Evolutionary conservation across 495 filamentous ascomycete species (phyloP).

Genomic region (Podospora australis): DNA sequence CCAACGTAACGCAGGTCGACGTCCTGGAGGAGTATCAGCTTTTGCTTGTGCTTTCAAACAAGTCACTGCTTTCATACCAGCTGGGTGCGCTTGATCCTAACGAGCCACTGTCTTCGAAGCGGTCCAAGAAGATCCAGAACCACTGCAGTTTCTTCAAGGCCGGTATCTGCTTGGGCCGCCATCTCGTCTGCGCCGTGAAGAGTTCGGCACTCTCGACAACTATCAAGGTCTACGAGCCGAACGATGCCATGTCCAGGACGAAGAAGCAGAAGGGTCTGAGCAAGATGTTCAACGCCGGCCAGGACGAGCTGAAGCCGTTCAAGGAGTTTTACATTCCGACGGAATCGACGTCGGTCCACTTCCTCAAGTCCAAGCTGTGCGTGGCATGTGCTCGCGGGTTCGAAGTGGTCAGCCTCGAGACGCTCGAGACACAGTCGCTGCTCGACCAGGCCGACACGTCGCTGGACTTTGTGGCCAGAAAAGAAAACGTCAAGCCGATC

Average conservation of each 20-base stretch:
- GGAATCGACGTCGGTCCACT: slow-evolving; percentile 93
- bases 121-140: slow-evolving; percentile 94
- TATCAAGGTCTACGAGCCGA: slow-evolving; percentile 96
- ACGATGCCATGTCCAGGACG: slow-evolving; percentile 78
- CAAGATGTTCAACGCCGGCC: slow-evolving; percentile 89
- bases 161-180: slow-evolving; percentile 88
- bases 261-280: slow-evolving; percentile 88
- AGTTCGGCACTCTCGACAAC: slow-evolving; percentile 82
- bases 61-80: slow-evolving; percentile 80
- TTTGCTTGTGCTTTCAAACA: slow-evolving; percentile 87
- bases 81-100: slow-evolving; percentile 74
- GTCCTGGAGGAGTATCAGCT: slow-evolving; percentile 91
- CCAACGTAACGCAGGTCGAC: slow-evolving; percentile 88
- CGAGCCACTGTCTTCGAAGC: slow-evolving; percentile 70
- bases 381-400: slow-evolving; percentile 93
- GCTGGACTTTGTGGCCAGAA: slow-evolving; percentile 88
- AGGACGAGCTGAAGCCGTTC: slow-evolving; percentile 91
- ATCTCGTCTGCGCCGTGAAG: slow-evolving; percentile 93
- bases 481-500: slow-evolving; percentile 91
- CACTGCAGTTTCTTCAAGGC: slow-evolving; percentile 97
- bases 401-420: slow-evolving; percentile 95
- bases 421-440: slow-evolving; percentile 91
- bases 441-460: slow-evolving; percentile 98
- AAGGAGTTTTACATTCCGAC: slow-evolving; percentile 99
- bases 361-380: slow-evolving; percentile 92